Evolutionary conservation across 2,329 filamentous ascomycete genomes (phyloP).

Genomic region (Stagonosporopsis tanaceti): DNA sequence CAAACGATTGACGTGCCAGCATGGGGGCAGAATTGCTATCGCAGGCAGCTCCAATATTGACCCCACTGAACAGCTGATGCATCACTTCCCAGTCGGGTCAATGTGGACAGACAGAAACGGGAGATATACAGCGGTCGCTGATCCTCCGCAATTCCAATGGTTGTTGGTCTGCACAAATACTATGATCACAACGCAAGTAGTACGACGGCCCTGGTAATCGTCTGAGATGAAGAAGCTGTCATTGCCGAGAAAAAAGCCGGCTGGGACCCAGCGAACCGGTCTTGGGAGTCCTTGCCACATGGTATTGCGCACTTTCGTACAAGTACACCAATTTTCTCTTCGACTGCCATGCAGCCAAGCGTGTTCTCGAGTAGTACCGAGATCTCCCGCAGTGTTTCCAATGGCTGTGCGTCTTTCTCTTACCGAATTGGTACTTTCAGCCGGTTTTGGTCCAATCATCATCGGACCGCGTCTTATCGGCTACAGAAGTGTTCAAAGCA

Average conservation of each 20-base stretch:
- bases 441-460: not conserved
- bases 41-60: not conserved
- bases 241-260: not conserved
- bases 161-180: not conserved
- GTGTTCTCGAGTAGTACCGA: not conserved
- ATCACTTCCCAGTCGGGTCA: too few species aligned
- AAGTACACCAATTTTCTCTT: not conserved
- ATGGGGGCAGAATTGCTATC: conserved; percentile 21
- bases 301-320: not conserved
- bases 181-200: not conserved
- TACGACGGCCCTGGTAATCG: not conserved
- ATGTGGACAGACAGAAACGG: not conserved
- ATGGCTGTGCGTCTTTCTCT: not conserved
- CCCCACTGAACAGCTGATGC: not conserved
- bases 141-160: not conserved
- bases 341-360: conserved; percentile 9
- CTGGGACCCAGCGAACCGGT: not conserved
- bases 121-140: not conserved
- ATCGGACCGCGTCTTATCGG: conserved; percentile 13
- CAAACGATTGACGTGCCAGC: conserved; percentile 27
- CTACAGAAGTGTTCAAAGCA: not conserved
- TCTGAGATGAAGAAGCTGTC: not conserved
- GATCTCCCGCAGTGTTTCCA: not conserved
- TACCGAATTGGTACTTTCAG: not conserved
- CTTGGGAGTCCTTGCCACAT: not conserved